Conservation (phyloP, 192 early-diverging fungal genomes). For the Linnemannia hyalina region DNA sequence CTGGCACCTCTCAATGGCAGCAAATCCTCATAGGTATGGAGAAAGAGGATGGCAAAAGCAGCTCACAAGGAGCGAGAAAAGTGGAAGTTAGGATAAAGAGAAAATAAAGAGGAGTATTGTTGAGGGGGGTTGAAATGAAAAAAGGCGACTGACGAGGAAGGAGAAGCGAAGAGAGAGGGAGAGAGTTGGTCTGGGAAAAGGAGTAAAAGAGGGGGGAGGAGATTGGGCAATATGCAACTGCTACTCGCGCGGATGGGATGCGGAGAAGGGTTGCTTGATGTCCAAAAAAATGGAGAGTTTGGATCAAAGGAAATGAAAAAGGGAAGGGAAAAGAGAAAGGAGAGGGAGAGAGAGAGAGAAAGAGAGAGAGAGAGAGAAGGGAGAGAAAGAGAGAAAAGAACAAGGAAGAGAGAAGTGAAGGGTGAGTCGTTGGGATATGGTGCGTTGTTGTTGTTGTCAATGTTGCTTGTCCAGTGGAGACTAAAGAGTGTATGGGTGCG, state of each 20-base stretch:
- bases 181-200: background rate
- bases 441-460: background rate
- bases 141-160: background rate
- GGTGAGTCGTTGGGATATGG: background rate
- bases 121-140: background rate
- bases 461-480: background rate
- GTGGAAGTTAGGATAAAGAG: background rate
- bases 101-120: background rate
- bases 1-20: conserved; percentile 5
- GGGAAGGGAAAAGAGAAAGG: background rate
- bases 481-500: background rate
- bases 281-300: background rate
- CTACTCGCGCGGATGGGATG: conserved; percentile 4
- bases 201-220: background rate
- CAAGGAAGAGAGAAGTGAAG: background rate
- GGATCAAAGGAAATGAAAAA: background rate
- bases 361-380: background rate
- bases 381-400: background rate
- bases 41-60: background rate
- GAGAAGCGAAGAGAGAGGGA: background rate
- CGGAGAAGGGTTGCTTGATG: background rate
- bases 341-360: background rate
- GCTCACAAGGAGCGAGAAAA: background rate
- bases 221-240: background rate
- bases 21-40: background rate